Base-by-base conservation (phyloP, 768 basidiomycete species). In the Lactarius pseudohatsudake region DNA sequence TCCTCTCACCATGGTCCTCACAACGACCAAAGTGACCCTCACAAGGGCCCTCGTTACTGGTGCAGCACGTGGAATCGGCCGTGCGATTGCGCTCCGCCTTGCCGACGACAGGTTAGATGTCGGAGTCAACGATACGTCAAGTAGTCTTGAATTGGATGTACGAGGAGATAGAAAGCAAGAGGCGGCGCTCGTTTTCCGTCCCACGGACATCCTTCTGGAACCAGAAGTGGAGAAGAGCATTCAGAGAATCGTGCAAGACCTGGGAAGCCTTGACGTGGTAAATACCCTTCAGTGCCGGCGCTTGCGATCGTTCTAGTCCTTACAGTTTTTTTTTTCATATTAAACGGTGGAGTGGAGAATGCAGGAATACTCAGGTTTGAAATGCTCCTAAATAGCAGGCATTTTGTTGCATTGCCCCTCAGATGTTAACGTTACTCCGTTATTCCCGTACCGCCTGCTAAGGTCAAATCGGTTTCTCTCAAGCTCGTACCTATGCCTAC, bases 11-110 rank as follows among this genome's bases (percentile, higher is more conserved):
- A 47, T 47, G 34, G 9, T 43, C 54, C 9, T 26, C 5, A 18
- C n/a, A 4, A 67, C 20, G 16, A 59, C 61, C 15, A 67, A 45
- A 47, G 72, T 72, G 3, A 72, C 72, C 36, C 62, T 69, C 16
- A 62, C 72, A 47, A 69, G 70, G 8, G 72, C 72, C 30, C 62
- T 72, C 16, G 59, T 72, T 38, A 72, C 72, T 1, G 72, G 72
- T 20, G 72, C 69, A 30, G 72, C 69, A 34, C 67, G 67, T 28
- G 72, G 67, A 9, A 68, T 72, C 32, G 72, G 72, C 22, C 66
- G 64, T 40, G 72, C 61, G 5, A 67, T 72, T 36, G 72, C 72
- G 3, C 70, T 72, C 41, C 64, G 69, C 26, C 69, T 72, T 30
- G 69, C 72, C n/a, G 32, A 43, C 10, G 72, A 72, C 55, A 69